phyloP scores from a whole-genome alignment of 371 early-diverging fungal genomes.

The Mucor lusitanicus region DNA sequence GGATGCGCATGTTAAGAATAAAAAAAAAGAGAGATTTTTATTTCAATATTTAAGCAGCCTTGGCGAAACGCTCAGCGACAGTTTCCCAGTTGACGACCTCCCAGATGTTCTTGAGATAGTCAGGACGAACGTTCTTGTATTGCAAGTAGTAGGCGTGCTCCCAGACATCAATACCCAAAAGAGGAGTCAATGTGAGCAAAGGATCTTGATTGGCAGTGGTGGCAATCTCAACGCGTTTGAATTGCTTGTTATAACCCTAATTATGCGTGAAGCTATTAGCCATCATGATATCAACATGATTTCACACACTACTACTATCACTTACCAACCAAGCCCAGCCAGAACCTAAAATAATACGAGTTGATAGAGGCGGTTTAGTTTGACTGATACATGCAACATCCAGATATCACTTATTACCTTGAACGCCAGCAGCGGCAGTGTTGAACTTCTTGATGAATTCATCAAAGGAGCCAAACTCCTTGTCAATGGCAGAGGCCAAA shows the following conservation, averaged over 20 bases:
- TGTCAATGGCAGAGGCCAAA: conserved; percentile 58
- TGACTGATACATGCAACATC: neutral
- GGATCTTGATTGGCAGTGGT: conserved; percentile 97
- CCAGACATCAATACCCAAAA: conserved; percentile 98
- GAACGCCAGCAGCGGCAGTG: conserved; percentile 82
- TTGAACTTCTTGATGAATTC: conserved; percentile 82
- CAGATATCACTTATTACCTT: conserved; percentile 47
- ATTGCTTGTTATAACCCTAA: conserved; percentile 80
- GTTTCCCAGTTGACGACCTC: conserved; percentile 98
- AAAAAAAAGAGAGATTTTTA: neutral
- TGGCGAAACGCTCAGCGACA: conserved; percentile 80
- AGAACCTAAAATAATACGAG: conserved; percentile 66
- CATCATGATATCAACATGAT: neutral
- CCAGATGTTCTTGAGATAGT: conserved; percentile 96
- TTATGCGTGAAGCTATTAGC: neutral
- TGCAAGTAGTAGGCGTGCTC: conserved; percentile 99
- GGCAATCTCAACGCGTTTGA: conserved; percentile 81
- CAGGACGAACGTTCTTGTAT: conserved; percentile 96
- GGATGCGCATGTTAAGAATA: conserved; percentile 39
- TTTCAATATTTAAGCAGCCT: conserved; percentile 34
- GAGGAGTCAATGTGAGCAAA: conserved; percentile 72
- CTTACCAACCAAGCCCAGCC: conserved; percentile 98
- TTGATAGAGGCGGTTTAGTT: neutral
- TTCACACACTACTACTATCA: neutral
- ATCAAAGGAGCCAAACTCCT: conserved; percentile 89